A percentile compares a stretch with the other conserved stretches of the same genome.
These are phyloP conservation scores for Neurospora sp. DNA, from an alignment of 2,329 filamentous ascomycete species.

Conservation along the genomic window DNA sequence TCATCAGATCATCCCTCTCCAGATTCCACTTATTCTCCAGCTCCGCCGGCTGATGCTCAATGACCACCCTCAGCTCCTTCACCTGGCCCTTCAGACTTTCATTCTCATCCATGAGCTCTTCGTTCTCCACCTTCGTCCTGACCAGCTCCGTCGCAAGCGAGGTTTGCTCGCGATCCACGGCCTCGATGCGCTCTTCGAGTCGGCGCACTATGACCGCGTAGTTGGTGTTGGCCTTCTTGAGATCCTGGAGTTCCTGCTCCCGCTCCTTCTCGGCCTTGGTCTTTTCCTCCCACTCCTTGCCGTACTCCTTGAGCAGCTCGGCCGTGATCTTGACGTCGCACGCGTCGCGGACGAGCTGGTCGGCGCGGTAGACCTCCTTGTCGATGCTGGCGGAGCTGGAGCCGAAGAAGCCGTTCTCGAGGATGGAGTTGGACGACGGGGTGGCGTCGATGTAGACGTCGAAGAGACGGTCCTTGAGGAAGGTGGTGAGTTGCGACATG, in stretches of 20 bases:
- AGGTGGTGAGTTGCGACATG: slow-evolving; percentile 80
- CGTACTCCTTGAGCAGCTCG: slow-evolving; percentile 72
- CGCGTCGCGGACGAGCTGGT: slow-evolving; percentile 86
- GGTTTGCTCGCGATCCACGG: slow-evolving; percentile 83
- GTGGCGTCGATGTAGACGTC: slow-evolving; percentile 95
- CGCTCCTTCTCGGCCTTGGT: slow-evolving; percentile 71
- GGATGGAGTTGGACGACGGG: slow-evolving; percentile 81
- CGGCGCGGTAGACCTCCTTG: slow-evolving; percentile 91
- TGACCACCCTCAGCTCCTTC: slow-evolving; percentile 71
- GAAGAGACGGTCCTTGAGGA: slow-evolving; percentile 88
- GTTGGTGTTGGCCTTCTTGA: slow-evolving; percentile 56
- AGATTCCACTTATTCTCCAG: slow-evolving; percentile 71
- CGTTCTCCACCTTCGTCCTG: slow-evolving; percentile 85
- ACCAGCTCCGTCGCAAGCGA: slow-evolving; percentile 85
- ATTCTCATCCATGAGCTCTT: slow-evolving; percentile 79
- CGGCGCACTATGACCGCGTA: slow-evolving; percentile 69
- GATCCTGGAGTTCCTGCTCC: slow-evolving; percentile 67
- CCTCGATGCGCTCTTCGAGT: slow-evolving; percentile 80
- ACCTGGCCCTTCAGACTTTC: slow-evolving; percentile 81
- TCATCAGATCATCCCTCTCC: slow-evolving; percentile 87
- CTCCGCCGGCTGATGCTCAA: slow-evolving; percentile 82
- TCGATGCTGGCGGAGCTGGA: slow-evolving; percentile 81
- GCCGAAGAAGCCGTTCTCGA: slow-evolving; percentile 96
- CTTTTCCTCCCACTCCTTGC: slow-evolving; percentile 85
- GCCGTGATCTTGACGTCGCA: slow-evolving; percentile 79